A percentile compares a stretch with the other conserved stretches of the same genome.
Conservation (phyloP, 2,329 filamentous ascomycete genomes). For the Apiospora pterosperma region DNA sequence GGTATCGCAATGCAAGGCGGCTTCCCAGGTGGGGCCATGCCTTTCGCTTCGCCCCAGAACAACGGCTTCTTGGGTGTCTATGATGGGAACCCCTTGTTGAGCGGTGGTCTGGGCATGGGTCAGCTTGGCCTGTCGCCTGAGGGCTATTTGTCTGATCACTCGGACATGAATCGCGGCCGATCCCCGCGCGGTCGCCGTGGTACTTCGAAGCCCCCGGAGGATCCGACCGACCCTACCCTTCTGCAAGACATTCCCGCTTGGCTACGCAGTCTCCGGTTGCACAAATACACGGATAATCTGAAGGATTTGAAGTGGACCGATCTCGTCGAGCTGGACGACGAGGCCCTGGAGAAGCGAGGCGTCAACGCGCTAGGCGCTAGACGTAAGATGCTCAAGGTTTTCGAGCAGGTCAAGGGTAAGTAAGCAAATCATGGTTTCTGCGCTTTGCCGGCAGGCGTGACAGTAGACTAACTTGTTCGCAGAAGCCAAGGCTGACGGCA, state of each 20-base stretch:
- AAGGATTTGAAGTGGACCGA: conserved; percentile 98
- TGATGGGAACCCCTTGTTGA: conserved; percentile 71
- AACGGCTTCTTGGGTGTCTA: conserved; percentile 93
- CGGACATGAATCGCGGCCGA: conserved; percentile 83
- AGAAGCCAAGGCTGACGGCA: conserved; percentile 74
- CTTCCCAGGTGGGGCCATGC: conserved; percentile 52
- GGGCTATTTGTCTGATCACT: conserved; percentile 91
- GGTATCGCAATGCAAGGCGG: conserved; percentile 74
- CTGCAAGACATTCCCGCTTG: conserved; percentile 95
- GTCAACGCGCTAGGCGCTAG: conserved; percentile 93
- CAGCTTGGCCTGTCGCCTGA: conserved; percentile 72
- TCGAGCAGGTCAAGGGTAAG: conserved; percentile 85
- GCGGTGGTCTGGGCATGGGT: conserved; percentile 63
- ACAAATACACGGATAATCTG: conserved; percentile 98
- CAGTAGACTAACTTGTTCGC: conserved; percentile 23
- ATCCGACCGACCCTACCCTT: conserved; percentile 86
- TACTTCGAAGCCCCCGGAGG: conserved; percentile 95
- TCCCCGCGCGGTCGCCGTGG: conserved; percentile 90
- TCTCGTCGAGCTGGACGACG: conserved; percentile 86
- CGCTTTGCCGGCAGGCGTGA: not conserved
- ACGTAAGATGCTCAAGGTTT: conserved; percentile 98
- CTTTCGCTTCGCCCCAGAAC: conserved; percentile 84
- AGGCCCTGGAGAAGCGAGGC: conserved; percentile 85
- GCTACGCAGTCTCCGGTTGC: conserved; percentile 88
- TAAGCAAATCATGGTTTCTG: not conserved